These are phyloP conservation scores for Lactuca sativa DNA, from an alignment of 129 eudicot species.

Conservation along the genomic window DNA sequence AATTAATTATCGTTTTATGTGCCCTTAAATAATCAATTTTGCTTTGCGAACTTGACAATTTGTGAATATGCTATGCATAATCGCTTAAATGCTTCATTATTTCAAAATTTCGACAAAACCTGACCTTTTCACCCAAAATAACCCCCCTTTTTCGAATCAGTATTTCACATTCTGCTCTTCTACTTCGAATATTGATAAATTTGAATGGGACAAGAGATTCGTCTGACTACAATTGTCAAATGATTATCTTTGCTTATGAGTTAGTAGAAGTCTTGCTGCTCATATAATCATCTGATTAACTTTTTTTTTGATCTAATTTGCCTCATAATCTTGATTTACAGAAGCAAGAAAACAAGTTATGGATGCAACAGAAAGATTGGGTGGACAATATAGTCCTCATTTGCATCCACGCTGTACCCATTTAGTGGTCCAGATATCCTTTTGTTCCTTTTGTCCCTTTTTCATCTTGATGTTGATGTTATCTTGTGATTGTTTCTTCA, in stretches of 20 bases:
- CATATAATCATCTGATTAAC: slow-evolving; percentile 1
- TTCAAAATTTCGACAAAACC: background rate
- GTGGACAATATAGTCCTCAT: slow-evolving; percentile 92
- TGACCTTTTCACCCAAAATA: background rate
- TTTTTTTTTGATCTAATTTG: slow-evolving; percentile 9
- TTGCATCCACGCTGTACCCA: slow-evolving; percentile 93
- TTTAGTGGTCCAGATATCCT: slow-evolving; percentile 97
- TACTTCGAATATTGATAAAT: background rate
- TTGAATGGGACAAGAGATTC: background rate
- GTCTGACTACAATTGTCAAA: background rate
- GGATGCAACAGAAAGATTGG: slow-evolving; percentile 90
- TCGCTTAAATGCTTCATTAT: background rate
- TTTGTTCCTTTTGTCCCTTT: slow-evolving; percentile 16
- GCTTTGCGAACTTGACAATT: background rate
- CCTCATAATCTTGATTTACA: slow-evolving; percentile 33
- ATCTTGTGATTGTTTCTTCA: background rate
- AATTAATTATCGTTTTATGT: background rate
- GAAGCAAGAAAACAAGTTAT: slow-evolving; percentile 89
- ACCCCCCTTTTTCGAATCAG: background rate
- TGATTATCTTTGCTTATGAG: background rate
- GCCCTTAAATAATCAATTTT: slow-evolving; percentile 2
- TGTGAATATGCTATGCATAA: slow-evolving; percentile 7
- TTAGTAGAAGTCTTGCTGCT: background rate
- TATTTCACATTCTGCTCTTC: background rate
- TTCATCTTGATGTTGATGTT: slow-evolving; percentile 6